These are phyloP conservation scores for Cercophora sp. DNA, from an alignment of 495 filamentous ascomycete species.

Conservation along the genomic window DNA sequence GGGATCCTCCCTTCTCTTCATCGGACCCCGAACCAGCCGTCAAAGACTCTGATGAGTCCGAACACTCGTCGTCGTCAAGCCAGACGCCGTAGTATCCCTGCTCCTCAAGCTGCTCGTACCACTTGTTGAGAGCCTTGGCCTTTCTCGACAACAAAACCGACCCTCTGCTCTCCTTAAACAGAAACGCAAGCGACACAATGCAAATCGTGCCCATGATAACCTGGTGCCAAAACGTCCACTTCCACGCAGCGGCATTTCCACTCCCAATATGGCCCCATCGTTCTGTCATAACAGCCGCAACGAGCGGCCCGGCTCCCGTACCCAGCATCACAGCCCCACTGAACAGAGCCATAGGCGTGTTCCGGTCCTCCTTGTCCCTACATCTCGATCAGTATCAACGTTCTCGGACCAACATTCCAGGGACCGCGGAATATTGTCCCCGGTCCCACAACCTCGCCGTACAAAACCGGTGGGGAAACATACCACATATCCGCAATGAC, in stretches of 20 bases:
- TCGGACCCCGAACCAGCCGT: slow-evolving; percentile 2
- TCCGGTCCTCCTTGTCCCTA: slow-evolving; percentile 63
- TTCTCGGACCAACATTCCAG: too few species aligned
- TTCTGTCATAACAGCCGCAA: slow-evolving; percentile 66
- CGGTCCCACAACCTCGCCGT: too few species aligned
- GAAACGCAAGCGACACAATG: slow-evolving; percentile 57
- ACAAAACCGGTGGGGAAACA: not conserved
- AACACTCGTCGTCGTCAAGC: slow-evolving; percentile 7
- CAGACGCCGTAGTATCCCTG: slow-evolving; percentile 62
- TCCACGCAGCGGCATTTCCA: slow-evolving; percentile 52
- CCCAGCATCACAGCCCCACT: slow-evolving; percentile 71
- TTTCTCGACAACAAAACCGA: slow-evolving; percentile 77
- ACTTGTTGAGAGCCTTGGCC: slow-evolving; percentile 67
- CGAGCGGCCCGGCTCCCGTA: slow-evolving; percentile 75
- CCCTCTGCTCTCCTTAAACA: slow-evolving; percentile 81
- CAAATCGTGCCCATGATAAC: slow-evolving; percentile 63
- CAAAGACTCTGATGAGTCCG: not conserved
- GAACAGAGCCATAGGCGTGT: slow-evolving; percentile 88
- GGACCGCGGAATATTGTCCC: too few species aligned
- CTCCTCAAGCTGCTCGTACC: slow-evolving; percentile 70
- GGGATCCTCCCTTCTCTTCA: slow-evolving; percentile 24
- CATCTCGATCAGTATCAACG: not conserved
- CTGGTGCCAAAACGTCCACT: slow-evolving; percentile 89
- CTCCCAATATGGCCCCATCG: slow-evolving; percentile 25
- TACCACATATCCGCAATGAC: slow-evolving; percentile 82